phyloP scores from a whole-genome alignment of 2,329 filamentous ascomycete genomes.

The Hymenoscyphus infarciens region DNA sequence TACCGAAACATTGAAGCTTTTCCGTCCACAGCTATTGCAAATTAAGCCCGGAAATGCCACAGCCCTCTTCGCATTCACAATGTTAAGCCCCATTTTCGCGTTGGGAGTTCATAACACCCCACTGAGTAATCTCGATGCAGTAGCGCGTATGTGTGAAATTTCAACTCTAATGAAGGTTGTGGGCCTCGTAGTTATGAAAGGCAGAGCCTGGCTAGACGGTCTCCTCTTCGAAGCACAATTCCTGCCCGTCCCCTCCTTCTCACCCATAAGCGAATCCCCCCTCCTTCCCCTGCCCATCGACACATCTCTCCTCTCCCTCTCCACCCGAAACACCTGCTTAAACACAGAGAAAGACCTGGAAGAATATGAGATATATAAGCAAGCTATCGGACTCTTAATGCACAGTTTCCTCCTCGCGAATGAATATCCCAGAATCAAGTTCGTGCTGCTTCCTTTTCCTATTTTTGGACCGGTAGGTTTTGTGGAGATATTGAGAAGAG shows the following conservation, averaged over 20 bases:
- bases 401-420: conserved; percentile 9
- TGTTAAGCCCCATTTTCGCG: conserved; percentile 14
- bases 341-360: neutral
- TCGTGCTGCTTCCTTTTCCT: conserved; percentile 12
- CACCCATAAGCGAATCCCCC: neutral
- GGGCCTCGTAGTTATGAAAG: conserved; percentile 5
- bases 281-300: conserved; percentile 6
- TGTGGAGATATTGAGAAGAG: conserved; percentile 10
- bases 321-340: neutral
- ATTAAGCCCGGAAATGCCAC: conserved; percentile 12
- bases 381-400: conserved; percentile 5
- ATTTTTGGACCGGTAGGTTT: conserved; percentile 10
- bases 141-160: conserved; percentile 9
- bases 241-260: neutral
- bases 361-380: neutral
- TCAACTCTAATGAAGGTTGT: conserved; percentile 13
- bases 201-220: conserved; percentile 9
- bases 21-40: conserved; percentile 8
- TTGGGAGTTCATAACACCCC: conserved; percentile 10
- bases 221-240: neutral
- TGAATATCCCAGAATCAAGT: conserved; percentile 7
- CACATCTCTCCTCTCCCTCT: neutral
- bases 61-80: conserved; percentile 17
- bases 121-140: neutral
- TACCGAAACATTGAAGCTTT: conserved; percentile 7